Conservation (phyloP, 2,329 filamentous ascomycete genomes). For the Fusarium bulbicola region DNA sequence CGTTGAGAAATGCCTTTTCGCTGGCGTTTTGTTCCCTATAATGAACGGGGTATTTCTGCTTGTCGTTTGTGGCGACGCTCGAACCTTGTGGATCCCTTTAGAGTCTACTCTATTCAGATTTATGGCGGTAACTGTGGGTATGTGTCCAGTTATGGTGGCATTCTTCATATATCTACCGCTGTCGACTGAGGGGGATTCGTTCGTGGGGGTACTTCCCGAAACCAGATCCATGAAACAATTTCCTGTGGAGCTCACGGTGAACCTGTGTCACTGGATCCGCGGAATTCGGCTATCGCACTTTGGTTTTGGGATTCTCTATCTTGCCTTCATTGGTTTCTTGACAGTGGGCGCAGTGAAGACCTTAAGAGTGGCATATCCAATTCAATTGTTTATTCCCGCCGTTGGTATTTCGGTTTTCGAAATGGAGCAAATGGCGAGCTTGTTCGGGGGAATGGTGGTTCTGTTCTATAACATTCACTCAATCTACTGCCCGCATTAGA, state of each 20-base stretch:
- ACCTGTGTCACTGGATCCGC: rapidly evolving
- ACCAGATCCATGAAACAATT: rapidly evolving
- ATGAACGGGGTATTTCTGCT: background rate
- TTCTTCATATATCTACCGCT: background rate
- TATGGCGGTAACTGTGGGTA: rapidly evolving
- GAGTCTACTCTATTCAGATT: background rate
- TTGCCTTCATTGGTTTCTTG: background rate
- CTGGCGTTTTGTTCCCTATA: rapidly evolving
- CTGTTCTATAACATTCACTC: background rate
- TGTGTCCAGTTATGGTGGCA: background rate
- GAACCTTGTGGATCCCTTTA: background rate
- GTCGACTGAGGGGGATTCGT: rapidly evolving
- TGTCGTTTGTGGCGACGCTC: rapidly evolving
- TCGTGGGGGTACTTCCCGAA: background rate
- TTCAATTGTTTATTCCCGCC: background rate
- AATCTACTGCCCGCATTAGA: background rate
- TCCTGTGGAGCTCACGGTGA: rapidly evolving
- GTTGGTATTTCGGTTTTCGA: background rate
- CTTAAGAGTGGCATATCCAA: background rate
- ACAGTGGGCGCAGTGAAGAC: rapidly evolving
- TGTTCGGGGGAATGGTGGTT: background rate
- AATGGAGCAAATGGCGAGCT: background rate
- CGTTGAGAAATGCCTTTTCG: background rate
- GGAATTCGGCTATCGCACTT: background rate
- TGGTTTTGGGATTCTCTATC: background rate